Percentiles rank a stretch among this genome's conserved stretches.
These are phyloP conservation scores for Lactarius sp. DNA, from an alignment of 768 basidiomycete species.

Conservation along the genomic window DNA sequence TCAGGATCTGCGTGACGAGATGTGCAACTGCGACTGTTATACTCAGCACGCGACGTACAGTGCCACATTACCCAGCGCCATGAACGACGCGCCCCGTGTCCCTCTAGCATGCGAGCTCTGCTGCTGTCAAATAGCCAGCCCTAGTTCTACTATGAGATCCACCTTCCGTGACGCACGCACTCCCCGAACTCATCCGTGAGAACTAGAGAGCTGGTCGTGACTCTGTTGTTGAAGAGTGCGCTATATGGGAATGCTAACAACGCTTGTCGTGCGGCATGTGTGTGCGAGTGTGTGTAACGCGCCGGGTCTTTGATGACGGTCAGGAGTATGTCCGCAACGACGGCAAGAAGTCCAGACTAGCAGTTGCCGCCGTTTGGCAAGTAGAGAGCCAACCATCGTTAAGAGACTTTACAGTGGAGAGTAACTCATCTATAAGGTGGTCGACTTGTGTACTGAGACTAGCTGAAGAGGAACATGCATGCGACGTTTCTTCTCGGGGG, in stretches of 20 bases:
- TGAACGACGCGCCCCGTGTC: constrained; percentile 13
- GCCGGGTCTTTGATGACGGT: constrained; percentile 3
- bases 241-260: constrained; percentile 14
- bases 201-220: constrained; percentile 14
- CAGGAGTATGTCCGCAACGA: constrained; percentile 13
- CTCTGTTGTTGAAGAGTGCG: constrained; percentile 17
- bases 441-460: neutral
- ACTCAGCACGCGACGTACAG: neutral
- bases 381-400: constrained; percentile 12
- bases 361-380: neutral
- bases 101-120: constrained; percentile 13
- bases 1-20: constrained; percentile 6
- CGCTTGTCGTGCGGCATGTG: constrained; percentile 2
- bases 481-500: constrained; percentile 8
- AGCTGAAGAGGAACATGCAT: neutral
- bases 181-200: constrained; percentile 19
- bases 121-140: constrained; percentile 13
- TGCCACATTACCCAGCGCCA: constrained; percentile 22
- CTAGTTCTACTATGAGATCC: constrained; percentile 7
- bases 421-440: neutral
- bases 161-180: constrained; percentile 7
- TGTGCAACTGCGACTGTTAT: constrained; percentile 1
- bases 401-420: constrained; percentile 7
- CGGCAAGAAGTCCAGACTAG: constrained; percentile 17
- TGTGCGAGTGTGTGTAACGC: neutral